phyloP scores from a whole-genome alignment of 2,329 filamentous ascomycete species.

The Verticillium nubilum region DNA sequence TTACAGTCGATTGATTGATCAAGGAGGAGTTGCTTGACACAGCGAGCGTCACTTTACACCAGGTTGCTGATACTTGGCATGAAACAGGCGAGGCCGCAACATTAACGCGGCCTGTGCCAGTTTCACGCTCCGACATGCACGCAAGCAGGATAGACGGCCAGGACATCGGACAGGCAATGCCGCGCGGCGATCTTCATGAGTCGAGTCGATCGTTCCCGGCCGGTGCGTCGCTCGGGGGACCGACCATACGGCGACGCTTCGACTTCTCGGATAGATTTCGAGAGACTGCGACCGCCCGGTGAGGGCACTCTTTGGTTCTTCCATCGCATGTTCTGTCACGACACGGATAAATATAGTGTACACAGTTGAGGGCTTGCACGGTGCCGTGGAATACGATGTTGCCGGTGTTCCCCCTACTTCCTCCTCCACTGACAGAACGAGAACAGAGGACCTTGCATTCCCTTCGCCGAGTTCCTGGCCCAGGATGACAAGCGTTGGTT shows the following conservation, averaged over 20 bases:
- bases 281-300: neutral
- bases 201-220: neutral
- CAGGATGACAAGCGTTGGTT: neutral
- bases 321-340: neutral
- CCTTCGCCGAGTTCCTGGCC: neutral
- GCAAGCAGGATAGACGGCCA: neutral
- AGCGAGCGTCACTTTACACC: neutral
- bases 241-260: neutral
- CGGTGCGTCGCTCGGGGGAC: neutral
- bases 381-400: neutral
- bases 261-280: neutral
- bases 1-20: neutral
- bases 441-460: neutral
- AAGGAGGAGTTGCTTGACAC: neutral
- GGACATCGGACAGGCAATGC: neutral
- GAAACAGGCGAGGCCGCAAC: neutral
- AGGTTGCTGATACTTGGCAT: neutral
- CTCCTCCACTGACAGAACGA: neutral
- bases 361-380: neutral
- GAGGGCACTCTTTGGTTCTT: neutral
- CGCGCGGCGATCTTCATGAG: neutral
- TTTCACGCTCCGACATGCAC: neutral
- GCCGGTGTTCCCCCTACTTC: neutral
- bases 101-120: neutral
- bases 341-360: neutral